A percentile compares a stretch with the other conserved stretches of the same genome.
Conservation (phyloP, 2,329 filamentous ascomycete species). For the Alternaria ventricosa region DNA sequence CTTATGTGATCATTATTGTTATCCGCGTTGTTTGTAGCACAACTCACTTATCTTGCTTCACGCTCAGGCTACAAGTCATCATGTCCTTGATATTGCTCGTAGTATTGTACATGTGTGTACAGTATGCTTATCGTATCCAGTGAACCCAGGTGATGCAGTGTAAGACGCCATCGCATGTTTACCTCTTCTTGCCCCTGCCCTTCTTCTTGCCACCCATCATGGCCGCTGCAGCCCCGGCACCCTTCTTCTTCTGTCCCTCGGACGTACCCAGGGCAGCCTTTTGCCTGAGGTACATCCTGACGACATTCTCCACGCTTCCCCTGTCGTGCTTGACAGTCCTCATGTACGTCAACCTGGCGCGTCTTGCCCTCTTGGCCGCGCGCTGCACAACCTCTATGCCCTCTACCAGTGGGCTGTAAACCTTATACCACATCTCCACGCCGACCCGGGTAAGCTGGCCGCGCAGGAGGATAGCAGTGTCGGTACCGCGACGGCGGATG, state of each 20-base stretch:
- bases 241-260: slow-evolving; percentile 40
- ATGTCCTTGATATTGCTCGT: slow-evolving; percentile 1
- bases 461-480: slow-evolving; percentile 85
- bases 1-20: not conserved
- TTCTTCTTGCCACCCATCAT: slow-evolving; percentile 39
- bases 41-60: not conserved
- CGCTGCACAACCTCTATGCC: slow-evolving; percentile 94
- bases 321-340: slow-evolving; percentile 56
- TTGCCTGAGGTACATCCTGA: slow-evolving; percentile 45
- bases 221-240: slow-evolving; percentile 22
- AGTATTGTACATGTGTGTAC: slow-evolving; percentile 16
- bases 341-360: slow-evolving; percentile 91
- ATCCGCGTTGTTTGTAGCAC: not conserved
- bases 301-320: slow-evolving; percentile 49
- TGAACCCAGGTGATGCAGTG: not conserved
- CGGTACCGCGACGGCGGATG: slow-evolving; percentile 83
- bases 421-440: slow-evolving; percentile 97
- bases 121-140: not conserved
- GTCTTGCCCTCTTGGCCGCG: slow-evolving; percentile 79
- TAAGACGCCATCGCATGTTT: slow-evolving; percentile 9
- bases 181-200: slow-evolving; percentile 41
- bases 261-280: slow-evolving; percentile 45
- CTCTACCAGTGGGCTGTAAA: slow-evolving; percentile 87
- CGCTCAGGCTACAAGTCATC: not conserved
- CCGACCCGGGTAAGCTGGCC: slow-evolving; percentile 86